Percentiles rank a stretch among this genome's conserved stretches.
phyloP scores from a whole-genome alignment of 495 filamentous ascomycete genomes.

The Hyaloscypha bicolor region DNA sequence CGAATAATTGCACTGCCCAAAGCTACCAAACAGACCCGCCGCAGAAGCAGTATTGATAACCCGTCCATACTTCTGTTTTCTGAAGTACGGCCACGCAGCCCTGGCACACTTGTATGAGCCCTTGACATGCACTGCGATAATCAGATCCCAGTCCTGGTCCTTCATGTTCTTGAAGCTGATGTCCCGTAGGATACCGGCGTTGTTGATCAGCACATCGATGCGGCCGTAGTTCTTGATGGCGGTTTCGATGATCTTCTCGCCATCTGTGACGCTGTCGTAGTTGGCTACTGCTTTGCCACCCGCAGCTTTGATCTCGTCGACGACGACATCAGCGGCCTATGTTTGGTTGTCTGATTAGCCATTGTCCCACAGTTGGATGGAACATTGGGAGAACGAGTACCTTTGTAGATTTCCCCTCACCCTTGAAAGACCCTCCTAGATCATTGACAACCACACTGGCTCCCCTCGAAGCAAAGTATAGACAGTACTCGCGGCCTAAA shows the following conservation, averaged over 20 bases:
- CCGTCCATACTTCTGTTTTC: constrained; percentile 97
- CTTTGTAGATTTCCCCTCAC: constrained; percentile 87
- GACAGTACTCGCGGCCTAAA: constrained; percentile 72
- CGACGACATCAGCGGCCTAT: constrained; percentile 92
- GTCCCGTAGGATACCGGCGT: constrained; percentile 95
- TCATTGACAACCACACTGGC: constrained; percentile 98
- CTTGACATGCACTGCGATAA: constrained; percentile 90
- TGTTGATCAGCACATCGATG: constrained; percentile 95
- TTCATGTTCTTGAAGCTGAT: constrained; percentile 99
- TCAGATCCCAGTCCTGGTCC: constrained; percentile 94
- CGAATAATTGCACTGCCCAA: constrained; percentile 97
- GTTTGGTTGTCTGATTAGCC: constrained; percentile 6
- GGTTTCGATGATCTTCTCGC: constrained; percentile 94
- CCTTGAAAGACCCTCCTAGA: constrained; percentile 90
- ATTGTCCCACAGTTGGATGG: not conserved
- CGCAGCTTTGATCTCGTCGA: constrained; percentile 87
- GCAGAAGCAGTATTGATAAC: constrained; percentile 96
- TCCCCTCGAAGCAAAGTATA: constrained; percentile 88
- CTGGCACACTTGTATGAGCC: constrained; percentile 96
- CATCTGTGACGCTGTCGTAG: constrained; percentile 96
- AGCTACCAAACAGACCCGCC: constrained; percentile 92
- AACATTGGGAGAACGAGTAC: constrained; percentile 42
- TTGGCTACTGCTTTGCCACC: constrained; percentile 98
- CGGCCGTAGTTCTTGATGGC: constrained; percentile 91
- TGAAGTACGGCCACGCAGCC: constrained; percentile 97